Conservation (phyloP, 495 filamentous ascomycete genomes). For the Ascobolus immersus region DNA sequence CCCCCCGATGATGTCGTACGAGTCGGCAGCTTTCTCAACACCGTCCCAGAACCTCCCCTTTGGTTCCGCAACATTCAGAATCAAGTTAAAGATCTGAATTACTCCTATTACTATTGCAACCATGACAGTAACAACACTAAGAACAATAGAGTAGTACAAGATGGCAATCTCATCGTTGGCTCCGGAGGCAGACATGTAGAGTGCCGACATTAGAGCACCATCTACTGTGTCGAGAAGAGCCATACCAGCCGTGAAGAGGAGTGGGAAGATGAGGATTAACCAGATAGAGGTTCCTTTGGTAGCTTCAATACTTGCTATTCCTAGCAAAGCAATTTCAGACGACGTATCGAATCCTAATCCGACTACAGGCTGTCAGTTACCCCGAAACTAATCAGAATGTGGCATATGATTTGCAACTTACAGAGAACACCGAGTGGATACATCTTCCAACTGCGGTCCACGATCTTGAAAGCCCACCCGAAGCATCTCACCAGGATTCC, state of each 20-base stretch:
- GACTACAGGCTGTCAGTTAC: slow-evolving; percentile 18
- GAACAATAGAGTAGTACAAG: slow-evolving; percentile 77
- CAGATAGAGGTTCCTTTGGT: slow-evolving; percentile 69
- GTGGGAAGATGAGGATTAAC: slow-evolving; percentile 80
- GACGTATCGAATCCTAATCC: slow-evolving; percentile 91
- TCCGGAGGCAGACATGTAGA: slow-evolving; percentile 57
- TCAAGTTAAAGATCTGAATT: slow-evolving; percentile 57
- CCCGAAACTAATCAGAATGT: neutral
- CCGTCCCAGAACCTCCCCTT: slow-evolving; percentile 68
- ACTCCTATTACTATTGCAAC: slow-evolving; percentile 67
- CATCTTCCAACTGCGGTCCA: slow-evolving; percentile 96
- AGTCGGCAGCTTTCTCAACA: slow-evolving; percentile 43
- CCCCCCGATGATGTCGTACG: slow-evolving; percentile 71
- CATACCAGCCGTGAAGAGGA: slow-evolving; percentile 84
- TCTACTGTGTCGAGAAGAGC: slow-evolving; percentile 74
- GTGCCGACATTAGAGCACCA: slow-evolving; percentile 79
- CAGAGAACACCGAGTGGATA: slow-evolving; percentile 65
- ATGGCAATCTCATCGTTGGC: slow-evolving; percentile 62
- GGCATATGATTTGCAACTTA: slow-evolving; percentile 4
- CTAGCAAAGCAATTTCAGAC: slow-evolving; percentile 74
- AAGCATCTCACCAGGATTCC: slow-evolving; percentile 51
- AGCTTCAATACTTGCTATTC: slow-evolving; percentile 67
- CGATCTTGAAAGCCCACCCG: slow-evolving; percentile 49
- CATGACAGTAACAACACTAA: slow-evolving; percentile 65
- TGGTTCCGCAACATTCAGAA: slow-evolving; percentile 46